A percentile compares a stretch with the other conserved stretches of the same genome.
Conservation (phyloP, 441 rosid genomes). For the Raphanus hybrid region DNA sequence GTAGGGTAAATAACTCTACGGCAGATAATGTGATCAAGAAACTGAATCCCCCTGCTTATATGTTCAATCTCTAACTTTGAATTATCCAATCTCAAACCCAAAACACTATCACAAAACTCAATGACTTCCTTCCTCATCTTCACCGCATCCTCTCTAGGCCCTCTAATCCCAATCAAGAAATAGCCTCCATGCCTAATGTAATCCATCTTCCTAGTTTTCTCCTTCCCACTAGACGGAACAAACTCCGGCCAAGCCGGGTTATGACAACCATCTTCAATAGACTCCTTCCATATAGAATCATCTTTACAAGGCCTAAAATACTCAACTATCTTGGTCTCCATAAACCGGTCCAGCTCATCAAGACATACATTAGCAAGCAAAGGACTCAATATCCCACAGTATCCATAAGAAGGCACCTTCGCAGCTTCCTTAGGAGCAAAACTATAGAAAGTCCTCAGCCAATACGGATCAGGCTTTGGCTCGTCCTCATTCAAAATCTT, state of each 20-base stretch:
- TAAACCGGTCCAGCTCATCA: constrained; percentile 79
- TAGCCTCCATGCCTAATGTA: constrained; percentile 88
- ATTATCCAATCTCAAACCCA: constrained; percentile 72
- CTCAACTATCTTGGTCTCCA: constrained; percentile 72
- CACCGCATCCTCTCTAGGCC: constrained; percentile 92
- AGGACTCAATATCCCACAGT: constrained; percentile 90
- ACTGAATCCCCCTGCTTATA: constrained; percentile 85
- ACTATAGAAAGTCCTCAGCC: constrained; percentile 86
- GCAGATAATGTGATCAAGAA: constrained; percentile 91
- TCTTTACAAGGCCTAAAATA: constrained; percentile 79
- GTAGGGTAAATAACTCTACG: constrained; percentile 85
- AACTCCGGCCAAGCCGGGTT: constrained; percentile 99
- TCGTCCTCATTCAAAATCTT: constrained; percentile 81
- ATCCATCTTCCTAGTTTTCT: constrained; percentile 95
- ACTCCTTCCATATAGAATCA: constrained; percentile 91
- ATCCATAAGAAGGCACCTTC: constrained; percentile 82
- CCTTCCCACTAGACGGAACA: constrained; percentile 89
- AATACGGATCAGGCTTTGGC: constrained; percentile 96
- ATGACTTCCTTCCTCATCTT: constrained; percentile 63
- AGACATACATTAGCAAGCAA: constrained; percentile 86
- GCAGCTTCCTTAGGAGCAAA: constrained; percentile 94
- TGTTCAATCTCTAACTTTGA: constrained; percentile 88
- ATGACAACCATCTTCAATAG: constrained; percentile 87
- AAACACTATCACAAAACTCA: constrained; percentile 69
- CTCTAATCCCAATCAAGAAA: constrained; percentile 91